Conservation (phyloP, 1,284 basidiomycete species). For the Coriolopsis trogii region DNA sequence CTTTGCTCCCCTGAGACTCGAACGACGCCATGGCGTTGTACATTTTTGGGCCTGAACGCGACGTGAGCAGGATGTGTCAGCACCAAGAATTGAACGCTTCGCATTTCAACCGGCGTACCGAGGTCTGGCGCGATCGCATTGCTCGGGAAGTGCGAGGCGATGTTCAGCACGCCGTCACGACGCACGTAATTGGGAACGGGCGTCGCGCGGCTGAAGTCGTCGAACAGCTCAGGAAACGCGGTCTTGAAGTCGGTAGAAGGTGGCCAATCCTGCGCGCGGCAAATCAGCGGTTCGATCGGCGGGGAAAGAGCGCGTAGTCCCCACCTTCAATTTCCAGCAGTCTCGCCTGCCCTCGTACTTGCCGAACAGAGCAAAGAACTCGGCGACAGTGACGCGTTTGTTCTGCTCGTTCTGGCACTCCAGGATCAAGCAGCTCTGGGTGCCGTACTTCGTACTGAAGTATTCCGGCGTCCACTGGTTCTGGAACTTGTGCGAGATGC, state of each 20-base stretch:
- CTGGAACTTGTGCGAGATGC: constrained; percentile 61
- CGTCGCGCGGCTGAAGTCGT: constrained; percentile 82
- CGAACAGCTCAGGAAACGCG: constrained; percentile 85
- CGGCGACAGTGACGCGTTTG: constrained; percentile 63
- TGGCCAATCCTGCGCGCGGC: constrained; percentile 81
- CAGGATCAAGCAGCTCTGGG: constrained; percentile 71
- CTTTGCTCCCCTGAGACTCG: constrained; percentile 67
- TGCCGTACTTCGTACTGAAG: constrained; percentile 73
- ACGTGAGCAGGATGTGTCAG: constrained; percentile 10
- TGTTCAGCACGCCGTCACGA: constrained; percentile 85
- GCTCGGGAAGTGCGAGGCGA: constrained; percentile 85
- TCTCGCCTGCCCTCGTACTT: constrained; percentile 56
- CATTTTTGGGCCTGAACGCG: constrained; percentile 71
- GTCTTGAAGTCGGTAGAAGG: constrained; percentile 82
- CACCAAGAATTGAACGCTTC: constrained; percentile 9
- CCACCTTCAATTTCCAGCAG: constrained; percentile 85
- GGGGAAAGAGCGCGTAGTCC: constrained; percentile 11
- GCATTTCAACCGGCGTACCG: constrained; percentile 45
- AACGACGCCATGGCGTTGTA: constrained; percentile 76
- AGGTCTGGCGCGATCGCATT: constrained; percentile 88
- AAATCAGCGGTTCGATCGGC: constrained; percentile 10
- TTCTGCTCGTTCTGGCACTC: constrained; percentile 79
- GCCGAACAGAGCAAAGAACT: constrained; percentile 86
- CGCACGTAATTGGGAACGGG: constrained; percentile 90
- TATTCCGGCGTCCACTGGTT: constrained; percentile 82